phyloP scores from a whole-genome alignment of 1,284 basidiomycete species.

The Leccinum colubrinum region DNA sequence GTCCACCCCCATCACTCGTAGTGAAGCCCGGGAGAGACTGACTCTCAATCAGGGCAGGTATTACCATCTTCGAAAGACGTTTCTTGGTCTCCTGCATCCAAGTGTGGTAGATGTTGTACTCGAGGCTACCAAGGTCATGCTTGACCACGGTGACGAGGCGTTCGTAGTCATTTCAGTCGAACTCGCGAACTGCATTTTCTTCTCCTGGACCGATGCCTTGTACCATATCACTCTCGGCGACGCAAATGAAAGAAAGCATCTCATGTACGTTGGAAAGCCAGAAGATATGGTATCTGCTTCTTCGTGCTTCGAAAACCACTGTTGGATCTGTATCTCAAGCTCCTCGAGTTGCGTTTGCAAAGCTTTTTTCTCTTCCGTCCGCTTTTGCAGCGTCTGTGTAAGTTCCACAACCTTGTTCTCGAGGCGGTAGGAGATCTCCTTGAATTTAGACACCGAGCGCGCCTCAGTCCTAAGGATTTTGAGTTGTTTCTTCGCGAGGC shows the following conservation, averaged over 20 bases:
- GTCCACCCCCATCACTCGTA: slow-evolving; percentile 89
- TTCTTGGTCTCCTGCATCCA: slow-evolving; percentile 99
- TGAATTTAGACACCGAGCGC: slow-evolving; percentile 96
- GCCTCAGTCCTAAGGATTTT: slow-evolving; percentile 86
- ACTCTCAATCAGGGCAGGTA: slow-evolving; percentile 96
- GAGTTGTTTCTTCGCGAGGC: slow-evolving; percentile 85
- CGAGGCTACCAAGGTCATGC: slow-evolving; percentile 96
- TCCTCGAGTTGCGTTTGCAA: slow-evolving; percentile 73
- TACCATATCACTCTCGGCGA: slow-evolving; percentile 97
- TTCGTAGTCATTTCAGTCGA: slow-evolving; percentile 98
- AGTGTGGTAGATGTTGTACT: slow-evolving; percentile 99
- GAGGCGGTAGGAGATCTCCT: slow-evolving; percentile 96
- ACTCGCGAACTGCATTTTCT: slow-evolving; percentile 85
- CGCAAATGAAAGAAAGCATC: slow-evolving; percentile 97
- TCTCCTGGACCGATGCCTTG: slow-evolving; percentile 98
- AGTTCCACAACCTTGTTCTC: slow-evolving; percentile 99
- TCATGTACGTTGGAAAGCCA: slow-evolving; percentile 99
- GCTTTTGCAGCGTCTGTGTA: slow-evolving; percentile 92
- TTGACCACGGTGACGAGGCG: slow-evolving; percentile 96
- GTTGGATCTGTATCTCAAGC: slow-evolving; percentile 83
- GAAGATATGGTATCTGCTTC: slow-evolving; percentile 89
- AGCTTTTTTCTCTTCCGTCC: slow-evolving; percentile 91
- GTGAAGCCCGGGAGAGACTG: slow-evolving; percentile 98
- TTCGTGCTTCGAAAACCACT: slow-evolving; percentile 87
- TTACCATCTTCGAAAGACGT: slow-evolving; percentile 95